A percentile compares a stretch with the other conserved stretches of the same genome.
Evolutionary conservation across 2,329 filamentous ascomycete genomes (phyloP).

Genomic region (Coleophoma crateriformis): DNA sequence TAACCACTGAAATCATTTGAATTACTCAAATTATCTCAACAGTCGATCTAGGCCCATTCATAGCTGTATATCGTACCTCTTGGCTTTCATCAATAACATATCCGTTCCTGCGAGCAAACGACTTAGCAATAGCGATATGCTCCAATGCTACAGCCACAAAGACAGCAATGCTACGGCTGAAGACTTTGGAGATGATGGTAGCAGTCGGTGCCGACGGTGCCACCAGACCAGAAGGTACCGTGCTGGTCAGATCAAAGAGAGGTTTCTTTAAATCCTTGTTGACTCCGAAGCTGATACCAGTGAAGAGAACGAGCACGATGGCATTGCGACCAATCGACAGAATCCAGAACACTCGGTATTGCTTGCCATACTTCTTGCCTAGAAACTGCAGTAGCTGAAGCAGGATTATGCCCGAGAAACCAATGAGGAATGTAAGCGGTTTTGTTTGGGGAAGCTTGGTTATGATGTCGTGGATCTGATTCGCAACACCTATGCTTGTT

Average conservation of each 20-base stretch:
- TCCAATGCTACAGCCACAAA: constrained; percentile 44
- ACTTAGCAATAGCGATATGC: constrained; percentile 58
- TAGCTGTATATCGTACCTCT: constrained; percentile 29
- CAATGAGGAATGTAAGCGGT: constrained; percentile 42
- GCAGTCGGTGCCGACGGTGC: constrained; percentile 41
- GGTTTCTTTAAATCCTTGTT: constrained; percentile 36
- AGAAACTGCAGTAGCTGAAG: constrained; percentile 47
- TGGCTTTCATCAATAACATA: constrained; percentile 60
- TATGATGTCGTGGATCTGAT: constrained; percentile 55
- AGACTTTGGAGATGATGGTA: constrained; percentile 46
- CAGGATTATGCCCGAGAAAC: constrained; percentile 50
- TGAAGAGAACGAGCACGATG: constrained; percentile 55
- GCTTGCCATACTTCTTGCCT: constrained; percentile 48
- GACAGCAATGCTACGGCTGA: constrained; percentile 49
- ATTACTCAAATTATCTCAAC: no score
- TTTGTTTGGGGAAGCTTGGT: constrained; percentile 49
- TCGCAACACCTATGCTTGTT: constrained; percentile 26
- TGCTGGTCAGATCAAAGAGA: constrained; percentile 51
- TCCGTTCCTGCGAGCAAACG: constrained; percentile 55
- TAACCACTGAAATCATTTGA: no score
- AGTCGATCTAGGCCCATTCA: no score
- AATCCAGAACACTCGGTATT: constrained; percentile 53
- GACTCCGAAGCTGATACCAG: constrained; percentile 55
- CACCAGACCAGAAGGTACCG: constrained; percentile 49
- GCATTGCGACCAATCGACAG: constrained; percentile 56